Base-by-base conservation (phyloP, 305 asterid genomes). In the Petunia hybrid region DNA sequence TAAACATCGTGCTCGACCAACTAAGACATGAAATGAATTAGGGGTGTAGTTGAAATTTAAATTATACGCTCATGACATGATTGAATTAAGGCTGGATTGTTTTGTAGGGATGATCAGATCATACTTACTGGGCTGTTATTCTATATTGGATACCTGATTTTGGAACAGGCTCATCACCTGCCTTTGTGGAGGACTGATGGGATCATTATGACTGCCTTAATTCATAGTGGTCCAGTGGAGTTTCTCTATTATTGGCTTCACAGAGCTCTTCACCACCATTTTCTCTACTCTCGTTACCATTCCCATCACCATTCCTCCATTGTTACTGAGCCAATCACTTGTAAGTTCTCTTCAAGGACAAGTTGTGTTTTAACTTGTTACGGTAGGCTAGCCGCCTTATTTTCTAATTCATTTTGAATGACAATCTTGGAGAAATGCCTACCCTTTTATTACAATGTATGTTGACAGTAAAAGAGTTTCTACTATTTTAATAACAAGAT, bases 221-320 rank as follows among this genome's bases (percentile, higher is more conserved):
- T 94, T 0, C 98, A 94, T 35, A 43, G 83, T 0, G 96, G 96
- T 5, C 91, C 93, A 0, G 98, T 94, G 41, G 98, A 94, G 85
- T 93, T 89, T 79, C 88, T 93, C 4, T 94, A 94, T 22, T 22
- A 22, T 22, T 22, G 31, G 31, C 31, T 22, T 22, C 31, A 22
- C 31, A 22, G 31, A 22, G 97, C 98, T 48, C 57, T 94, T 87
- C 98, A 94, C 90, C 97, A 93, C 88, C 98, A 94, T 83, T 92
- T 79, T 48, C 93, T 94, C 77, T 94, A 94, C 89, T 84, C 97
- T 7, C 93, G 97, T 84, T 94, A 94, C 88, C 98, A 94, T 40
- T 90, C 94, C 80, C 98, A 94, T 86, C 98, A 94, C 84, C 98
- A 94, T 82, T 87, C 98, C 53, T 94, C 98, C 84, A 84, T 94